Evolutionary conservation across 2,329 filamentous ascomycete species (phyloP).

Genomic region (Trichoderma sp.): DNA sequence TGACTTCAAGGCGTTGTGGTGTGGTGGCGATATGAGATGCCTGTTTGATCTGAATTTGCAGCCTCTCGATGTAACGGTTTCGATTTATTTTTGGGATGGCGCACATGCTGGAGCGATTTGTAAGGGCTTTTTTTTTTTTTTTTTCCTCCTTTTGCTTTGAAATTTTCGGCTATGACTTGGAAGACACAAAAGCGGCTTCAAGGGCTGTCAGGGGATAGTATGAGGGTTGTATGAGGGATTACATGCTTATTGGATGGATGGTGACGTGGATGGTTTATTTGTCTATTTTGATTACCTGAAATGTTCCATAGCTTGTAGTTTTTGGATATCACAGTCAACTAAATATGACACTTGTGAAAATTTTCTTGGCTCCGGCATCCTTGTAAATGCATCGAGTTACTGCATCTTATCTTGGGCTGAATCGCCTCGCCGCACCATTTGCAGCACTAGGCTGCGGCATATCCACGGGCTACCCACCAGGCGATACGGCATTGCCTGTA

Average conservation of each 20-base stretch:
- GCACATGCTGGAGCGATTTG: slow-evolving; percentile 23
- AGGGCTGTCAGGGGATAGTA: slow-evolving; percentile 14
- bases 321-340: neutral
- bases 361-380: neutral
- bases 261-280: slow-evolving; percentile 6
- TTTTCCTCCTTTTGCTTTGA: too few species aligned
- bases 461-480: neutral
- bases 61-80: slow-evolving; percentile 17
- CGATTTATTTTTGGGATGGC: neutral
- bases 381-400: neutral
- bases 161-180: neutral
- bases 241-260: slow-evolving; percentile 11
- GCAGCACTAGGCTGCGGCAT: neutral
- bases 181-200: slow-evolving; percentile 8
- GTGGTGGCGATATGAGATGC: slow-evolving; percentile 9
- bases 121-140: neutral
- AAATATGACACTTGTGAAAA: neutral
- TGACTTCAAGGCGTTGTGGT: slow-evolving; percentile 16
- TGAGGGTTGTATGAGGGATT: slow-evolving; percentile 8
- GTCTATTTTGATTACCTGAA: slow-evolving; percentile 13
- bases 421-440: neutral
- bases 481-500: neutral
- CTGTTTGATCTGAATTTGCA: neutral
- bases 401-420: slow-evolving; percentile 9
- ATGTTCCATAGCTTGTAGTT: neutral